These are phyloP conservation scores for Lepidium africanum DNA, from an alignment of 345 rosid genomes.

Conservation along the genomic window DNA sequence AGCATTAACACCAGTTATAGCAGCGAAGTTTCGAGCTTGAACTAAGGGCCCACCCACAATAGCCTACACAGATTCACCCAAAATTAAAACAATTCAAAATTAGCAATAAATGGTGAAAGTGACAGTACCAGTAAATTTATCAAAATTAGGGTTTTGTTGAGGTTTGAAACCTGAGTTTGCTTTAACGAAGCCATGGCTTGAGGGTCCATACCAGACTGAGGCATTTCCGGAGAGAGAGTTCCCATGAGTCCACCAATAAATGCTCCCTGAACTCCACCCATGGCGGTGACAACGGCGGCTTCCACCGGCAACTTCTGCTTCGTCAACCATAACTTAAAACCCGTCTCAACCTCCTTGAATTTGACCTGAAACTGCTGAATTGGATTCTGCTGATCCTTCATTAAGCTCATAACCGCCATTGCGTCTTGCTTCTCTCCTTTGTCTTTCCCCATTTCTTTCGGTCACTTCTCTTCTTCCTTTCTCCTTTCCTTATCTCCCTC, in stretches of 20 bases:
- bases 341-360: constrained; percentile 53
- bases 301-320: constrained; percentile 68
- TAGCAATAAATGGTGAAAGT: not conserved
- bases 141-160: constrained; percentile 10
- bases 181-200: constrained; percentile 78
- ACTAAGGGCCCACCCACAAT: constrained; percentile 78
- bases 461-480: constrained; percentile 3
- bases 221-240: constrained; percentile 48
- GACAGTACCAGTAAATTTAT: not conserved
- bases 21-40: constrained; percentile 97
- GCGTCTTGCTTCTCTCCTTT: constrained; percentile 33
- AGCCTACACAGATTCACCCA: constrained; percentile 38
- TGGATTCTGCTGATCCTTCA: constrained; percentile 48
- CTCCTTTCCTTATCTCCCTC: constrained; percentile 8
- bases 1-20: constrained; percentile 88
- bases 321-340: constrained; percentile 69
- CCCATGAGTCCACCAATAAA: constrained; percentile 84
- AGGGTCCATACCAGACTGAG: constrained; percentile 50
- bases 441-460: constrained; percentile 39
- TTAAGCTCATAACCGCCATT: constrained; percentile 30
- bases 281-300: constrained; percentile 71
- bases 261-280: constrained; percentile 70
- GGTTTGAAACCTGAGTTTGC: constrained; percentile 69
- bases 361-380: constrained; percentile 45
- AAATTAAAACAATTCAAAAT: not conserved